phyloP scores from a whole-genome alignment of 768 basidiomycete species.

The Lentinula sp. region DNA sequence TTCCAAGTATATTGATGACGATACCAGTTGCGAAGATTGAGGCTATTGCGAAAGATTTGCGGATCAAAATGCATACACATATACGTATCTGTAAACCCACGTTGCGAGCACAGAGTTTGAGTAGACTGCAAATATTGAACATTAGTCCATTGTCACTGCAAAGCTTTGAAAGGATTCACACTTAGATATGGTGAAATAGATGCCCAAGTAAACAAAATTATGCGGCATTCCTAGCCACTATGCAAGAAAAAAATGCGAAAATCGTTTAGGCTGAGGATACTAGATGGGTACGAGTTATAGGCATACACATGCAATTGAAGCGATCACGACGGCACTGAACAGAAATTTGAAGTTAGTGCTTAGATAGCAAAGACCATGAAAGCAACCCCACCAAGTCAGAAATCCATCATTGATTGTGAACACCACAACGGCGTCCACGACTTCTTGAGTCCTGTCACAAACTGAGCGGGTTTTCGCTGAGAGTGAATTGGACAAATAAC shows the following conservation, averaged over 20 bases:
- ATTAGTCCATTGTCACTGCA: neutral
- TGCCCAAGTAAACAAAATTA: constrained; percentile 10
- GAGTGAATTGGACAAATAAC: neutral
- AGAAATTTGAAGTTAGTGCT: neutral
- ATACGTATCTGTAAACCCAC: neutral
- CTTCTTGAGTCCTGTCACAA: constrained; percentile 8
- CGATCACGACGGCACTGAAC: constrained; percentile 8
- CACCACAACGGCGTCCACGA: constrained; percentile 8
- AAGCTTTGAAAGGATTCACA: neutral
- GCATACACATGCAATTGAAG: constrained; percentile 8
- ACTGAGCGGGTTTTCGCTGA: too few relatives aligned
- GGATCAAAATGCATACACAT: neutral
- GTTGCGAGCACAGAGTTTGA: constrained; percentile 11
- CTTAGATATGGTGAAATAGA: constrained; percentile 8
- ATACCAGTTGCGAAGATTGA: constrained; percentile 13
- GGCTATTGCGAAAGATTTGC: neutral
- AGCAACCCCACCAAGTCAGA: neutral
- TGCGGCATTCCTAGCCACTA: constrained; percentile 12
- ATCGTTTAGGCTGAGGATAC: neutral
- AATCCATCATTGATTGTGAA: constrained; percentile 12
- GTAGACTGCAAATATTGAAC: neutral
- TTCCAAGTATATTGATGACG: constrained; percentile 10
- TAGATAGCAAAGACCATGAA: neutral
- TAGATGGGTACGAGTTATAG: neutral
- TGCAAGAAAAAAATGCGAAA: neutral